Evolutionary conservation across 2,329 filamentous ascomycete genomes (phyloP).

Genomic region (Clonostachys sp.): DNA sequence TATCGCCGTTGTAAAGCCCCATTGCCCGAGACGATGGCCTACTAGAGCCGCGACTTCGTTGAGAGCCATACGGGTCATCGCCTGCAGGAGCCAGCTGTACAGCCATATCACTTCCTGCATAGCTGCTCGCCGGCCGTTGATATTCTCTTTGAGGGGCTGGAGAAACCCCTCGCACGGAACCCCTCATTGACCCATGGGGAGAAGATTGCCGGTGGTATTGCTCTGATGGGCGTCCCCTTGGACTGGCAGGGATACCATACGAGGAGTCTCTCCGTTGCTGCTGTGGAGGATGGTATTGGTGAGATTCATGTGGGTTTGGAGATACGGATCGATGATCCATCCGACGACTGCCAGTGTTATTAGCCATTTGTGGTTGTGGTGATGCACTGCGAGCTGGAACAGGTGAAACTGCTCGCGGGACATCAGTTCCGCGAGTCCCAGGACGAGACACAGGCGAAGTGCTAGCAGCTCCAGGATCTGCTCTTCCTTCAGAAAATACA

Average conservation of each 20-base stretch:
- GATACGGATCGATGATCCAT: constrained; percentile 44
- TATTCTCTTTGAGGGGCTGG: constrained; percentile 10
- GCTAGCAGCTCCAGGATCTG: constrained; percentile 18
- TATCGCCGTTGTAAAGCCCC: constrained; percentile 51
- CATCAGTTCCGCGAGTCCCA: constrained; percentile 52
- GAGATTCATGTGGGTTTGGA: constrained; percentile 54
- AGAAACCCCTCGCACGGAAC: background rate
- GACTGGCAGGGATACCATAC: constrained; percentile 9
- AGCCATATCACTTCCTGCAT: constrained; percentile 54
- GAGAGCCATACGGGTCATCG: constrained; percentile 55
- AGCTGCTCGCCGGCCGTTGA: constrained; percentile 45
- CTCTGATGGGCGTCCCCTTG: background rate
- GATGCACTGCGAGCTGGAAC: constrained; percentile 60
- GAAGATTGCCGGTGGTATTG: constrained; percentile 3
- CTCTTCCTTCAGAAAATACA: constrained; percentile 57
- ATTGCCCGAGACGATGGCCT: constrained; percentile 46
- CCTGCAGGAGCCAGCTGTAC: constrained; percentile 59
- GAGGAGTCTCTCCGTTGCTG: constrained; percentile 27
- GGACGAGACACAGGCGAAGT: constrained; percentile 43
- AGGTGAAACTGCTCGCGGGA: constrained; percentile 62
- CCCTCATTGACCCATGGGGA: background rate
- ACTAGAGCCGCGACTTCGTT: constrained; percentile 40
- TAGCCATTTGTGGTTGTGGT: constrained; percentile 53
- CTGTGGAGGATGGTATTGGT: constrained; percentile 6
- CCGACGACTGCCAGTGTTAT: constrained; percentile 31